phyloP scores from a whole-genome alignment of 768 basidiomycete genomes.

The Phylloporus sp. region DNA sequence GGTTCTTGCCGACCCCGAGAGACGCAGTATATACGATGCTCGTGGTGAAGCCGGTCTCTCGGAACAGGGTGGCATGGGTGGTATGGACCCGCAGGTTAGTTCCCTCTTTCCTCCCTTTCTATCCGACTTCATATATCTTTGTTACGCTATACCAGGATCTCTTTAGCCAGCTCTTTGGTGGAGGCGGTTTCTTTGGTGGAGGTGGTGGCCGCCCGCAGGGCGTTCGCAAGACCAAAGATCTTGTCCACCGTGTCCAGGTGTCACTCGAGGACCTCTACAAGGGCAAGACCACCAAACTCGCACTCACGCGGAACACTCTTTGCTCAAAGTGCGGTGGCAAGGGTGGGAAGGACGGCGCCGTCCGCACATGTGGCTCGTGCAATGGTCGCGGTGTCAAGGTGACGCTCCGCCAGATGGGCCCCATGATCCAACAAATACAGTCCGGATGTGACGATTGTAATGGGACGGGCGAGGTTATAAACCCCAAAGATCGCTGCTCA shows the following conservation, averaged over 20 bases:
- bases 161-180: slow-evolving; percentile 94
- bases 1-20: slow-evolving; percentile 84
- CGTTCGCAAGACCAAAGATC: slow-evolving; percentile 94
- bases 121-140: background rate
- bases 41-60: slow-evolving; percentile 89
- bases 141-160: slow-evolving; percentile 71
- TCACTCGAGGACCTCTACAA: slow-evolving; percentile 98
- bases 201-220: slow-evolving; percentile 60
- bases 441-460: slow-evolving; percentile 90
- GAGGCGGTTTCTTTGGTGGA: slow-evolving; percentile 75
- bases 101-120: background rate
- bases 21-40: slow-evolving; percentile 78
- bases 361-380: slow-evolving; percentile 73
- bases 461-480: slow-evolving; percentile 94
- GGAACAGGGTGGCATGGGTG: slow-evolving; percentile 85
- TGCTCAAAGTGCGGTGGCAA: slow-evolving; percentile 93
- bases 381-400: slow-evolving; percentile 88
- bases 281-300: slow-evolving; percentile 97
- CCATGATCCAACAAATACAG: slow-evolving; percentile 99
- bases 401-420: slow-evolving; percentile 94
- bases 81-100: slow-evolving; percentile 92
- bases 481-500: slow-evolving; percentile 86
- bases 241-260: slow-evolving; percentile 94
- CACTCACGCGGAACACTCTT: slow-evolving; percentile 91
- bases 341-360: slow-evolving; percentile 96